Percentiles rank a stretch among this genome's conserved stretches.
Conservation (phyloP, 139 green algal genomes). For the Chlorella sorokiniana region DNA sequence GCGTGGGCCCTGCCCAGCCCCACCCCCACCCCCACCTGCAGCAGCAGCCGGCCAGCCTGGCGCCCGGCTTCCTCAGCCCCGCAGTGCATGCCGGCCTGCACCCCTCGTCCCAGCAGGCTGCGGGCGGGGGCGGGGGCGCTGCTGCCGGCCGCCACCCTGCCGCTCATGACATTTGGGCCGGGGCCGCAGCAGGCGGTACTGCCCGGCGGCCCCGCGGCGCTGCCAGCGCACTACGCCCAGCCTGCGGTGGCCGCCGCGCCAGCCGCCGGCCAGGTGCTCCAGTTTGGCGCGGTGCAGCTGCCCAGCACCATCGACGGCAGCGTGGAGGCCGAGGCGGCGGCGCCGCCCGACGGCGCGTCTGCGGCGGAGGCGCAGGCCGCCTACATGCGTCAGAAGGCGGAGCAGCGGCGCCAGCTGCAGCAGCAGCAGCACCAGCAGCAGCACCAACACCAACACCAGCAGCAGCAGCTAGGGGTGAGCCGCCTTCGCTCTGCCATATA, state of each 20-base stretch:
- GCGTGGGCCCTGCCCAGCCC: background rate
- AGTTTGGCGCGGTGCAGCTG: slow-evolving; percentile 30
- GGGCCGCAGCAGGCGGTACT: background rate
- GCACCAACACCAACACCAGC: background rate
- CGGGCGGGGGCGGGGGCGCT: too few relatives aligned
- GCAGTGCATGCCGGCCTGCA: too few relatives aligned
- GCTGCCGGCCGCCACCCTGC: slow-evolving; percentile 4
- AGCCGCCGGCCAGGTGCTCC: background rate
- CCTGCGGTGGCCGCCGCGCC: background rate
- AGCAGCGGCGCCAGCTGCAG: slow-evolving; percentile 15
- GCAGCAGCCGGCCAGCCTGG: background rate
- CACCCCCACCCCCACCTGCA: background rate
- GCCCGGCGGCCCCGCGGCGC: background rate
- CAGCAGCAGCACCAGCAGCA: slow-evolving; percentile 27
- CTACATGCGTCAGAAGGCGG: slow-evolving; percentile 30
- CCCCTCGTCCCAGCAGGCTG: background rate
- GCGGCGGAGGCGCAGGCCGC: slow-evolving; percentile 24
- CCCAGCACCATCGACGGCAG: slow-evolving; percentile 44
- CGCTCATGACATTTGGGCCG: slow-evolving; percentile 33
- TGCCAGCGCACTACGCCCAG: background rate
- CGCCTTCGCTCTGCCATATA: too few relatives aligned
- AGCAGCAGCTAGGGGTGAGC: background rate
- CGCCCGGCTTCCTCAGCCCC: background rate
- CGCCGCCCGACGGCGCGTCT: too few relatives aligned
- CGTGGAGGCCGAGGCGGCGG: slow-evolving; percentile 24